These are phyloP conservation scores for Nannizzia gypsea DNA, from an alignment of 2,329 filamentous ascomycete species.

Conservation along the genomic window DNA sequence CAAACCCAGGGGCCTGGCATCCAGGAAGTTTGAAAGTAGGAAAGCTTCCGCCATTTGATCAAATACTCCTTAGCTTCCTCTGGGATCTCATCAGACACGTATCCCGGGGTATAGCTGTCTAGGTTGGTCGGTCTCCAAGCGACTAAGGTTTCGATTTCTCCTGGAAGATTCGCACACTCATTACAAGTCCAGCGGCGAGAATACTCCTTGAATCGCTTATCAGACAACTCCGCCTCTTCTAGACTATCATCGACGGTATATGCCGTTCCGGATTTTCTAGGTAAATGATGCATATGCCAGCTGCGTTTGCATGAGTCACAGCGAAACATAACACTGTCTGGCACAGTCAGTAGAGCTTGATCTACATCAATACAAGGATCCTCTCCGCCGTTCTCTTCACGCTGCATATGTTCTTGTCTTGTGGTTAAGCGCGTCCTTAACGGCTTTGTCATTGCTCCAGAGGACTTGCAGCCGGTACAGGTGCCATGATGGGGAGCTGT, in stretches of 20 bases:
- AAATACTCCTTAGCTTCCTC: conserved; percentile 86
- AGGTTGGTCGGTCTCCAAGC: conserved; percentile 69
- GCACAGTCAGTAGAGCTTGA: conserved; percentile 57
- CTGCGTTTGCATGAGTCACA: conserved; percentile 64
- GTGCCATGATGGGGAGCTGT: conserved; percentile 56
- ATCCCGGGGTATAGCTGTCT: conserved; percentile 43
- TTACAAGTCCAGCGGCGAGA: conserved; percentile 65
- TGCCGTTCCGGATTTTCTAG: conserved; percentile 30
- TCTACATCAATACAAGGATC: conserved; percentile 63
- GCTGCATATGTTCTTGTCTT: conserved; percentile 70
- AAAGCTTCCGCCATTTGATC: conserved; percentile 71
- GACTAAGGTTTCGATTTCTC: conserved; percentile 65
- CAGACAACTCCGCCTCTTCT: conserved; percentile 27
- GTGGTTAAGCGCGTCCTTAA: conserved; percentile 63
- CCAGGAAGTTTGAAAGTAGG: conserved; percentile 76
- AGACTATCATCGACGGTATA: conserved; percentile 19
- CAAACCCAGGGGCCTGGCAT: conserved; percentile 82
- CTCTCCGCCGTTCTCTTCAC: conserved; percentile 63
- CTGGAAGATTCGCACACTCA: conserved; percentile 54
- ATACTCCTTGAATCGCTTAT: conserved; percentile 60
- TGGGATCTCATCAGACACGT: conserved; percentile 43
- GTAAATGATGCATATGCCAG: conserved; percentile 77
- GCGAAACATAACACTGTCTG: conserved; percentile 66
- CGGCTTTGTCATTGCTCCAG: conserved; percentile 58
- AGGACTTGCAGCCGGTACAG: conserved; percentile 57